phyloP scores from a whole-genome alignment of 805 yeast genomes.

The Starmerella apicola region DNA sequence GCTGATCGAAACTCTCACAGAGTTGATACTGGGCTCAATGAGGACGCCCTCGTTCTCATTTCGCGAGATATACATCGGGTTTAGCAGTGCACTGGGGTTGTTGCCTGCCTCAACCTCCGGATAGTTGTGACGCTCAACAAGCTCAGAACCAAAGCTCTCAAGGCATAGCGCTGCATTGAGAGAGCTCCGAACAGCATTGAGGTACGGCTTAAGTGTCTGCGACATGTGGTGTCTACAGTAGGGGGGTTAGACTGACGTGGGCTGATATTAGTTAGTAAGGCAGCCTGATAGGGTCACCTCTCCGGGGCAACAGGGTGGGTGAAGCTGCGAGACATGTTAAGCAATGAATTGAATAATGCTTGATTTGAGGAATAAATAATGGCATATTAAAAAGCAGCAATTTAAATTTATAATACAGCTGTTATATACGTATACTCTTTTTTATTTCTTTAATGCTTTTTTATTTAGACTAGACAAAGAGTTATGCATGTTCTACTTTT shows the following conservation, averaged over 20 bases:
- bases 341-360: no score
- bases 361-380: no score
- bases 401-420: no score
- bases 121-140: conserved; percentile 91
- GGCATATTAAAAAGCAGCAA: no score
- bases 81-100: conserved; percentile 71
- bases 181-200: conserved; percentile 85
- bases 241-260: no score
- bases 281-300: no score
- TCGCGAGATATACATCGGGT: conserved; percentile 81
- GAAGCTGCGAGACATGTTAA: no score
- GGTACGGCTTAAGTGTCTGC: conserved; percentile 90
- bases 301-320: no score
- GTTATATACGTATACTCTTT: background rate
- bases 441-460: conserved; percentile 21
- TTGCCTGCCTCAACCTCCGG: conserved; percentile 88
- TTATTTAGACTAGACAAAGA: conserved; percentile 44
- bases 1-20: conserved; percentile 78
- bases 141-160: conserved; percentile 87
- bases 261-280: no score
- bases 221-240: no score
- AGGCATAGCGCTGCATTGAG: conserved; percentile 86
- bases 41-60: conserved; percentile 86
- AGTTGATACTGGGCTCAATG: conserved; percentile 88
- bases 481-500: no score